Percentiles rank a stretch among this genome's conserved stretches.
These are phyloP conservation scores for Diaporthe sp. DNA, from an alignment of 2,329 filamentous ascomycete genomes.

Conservation along the genomic window DNA sequence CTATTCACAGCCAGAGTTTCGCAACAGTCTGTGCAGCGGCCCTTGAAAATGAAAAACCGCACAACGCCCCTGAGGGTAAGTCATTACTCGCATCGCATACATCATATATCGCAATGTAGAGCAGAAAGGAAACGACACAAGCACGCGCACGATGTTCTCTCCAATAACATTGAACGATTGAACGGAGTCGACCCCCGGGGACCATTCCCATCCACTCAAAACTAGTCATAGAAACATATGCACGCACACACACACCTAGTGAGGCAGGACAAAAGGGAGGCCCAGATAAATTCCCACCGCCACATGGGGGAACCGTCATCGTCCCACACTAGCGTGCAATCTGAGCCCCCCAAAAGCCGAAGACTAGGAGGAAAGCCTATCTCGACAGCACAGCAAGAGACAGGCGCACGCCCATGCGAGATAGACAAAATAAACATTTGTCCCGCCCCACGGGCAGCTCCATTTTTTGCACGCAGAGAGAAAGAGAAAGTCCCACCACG, in stretches of 20 bases:
- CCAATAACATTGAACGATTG: background rate
- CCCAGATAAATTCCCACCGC: conserved; percentile 14
- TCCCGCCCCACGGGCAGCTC: background rate
- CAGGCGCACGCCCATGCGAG: background rate
- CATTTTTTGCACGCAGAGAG: background rate
- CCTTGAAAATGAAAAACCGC: background rate
- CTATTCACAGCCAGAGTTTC: no score
- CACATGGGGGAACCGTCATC: background rate
- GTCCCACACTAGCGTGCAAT: background rate
- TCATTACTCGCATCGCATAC: background rate
- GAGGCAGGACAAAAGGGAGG: background rate
- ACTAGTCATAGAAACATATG: background rate
- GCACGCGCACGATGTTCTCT: no score
- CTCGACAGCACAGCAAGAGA: background rate
- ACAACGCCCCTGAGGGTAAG: background rate
- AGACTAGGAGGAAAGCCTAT: background rate
- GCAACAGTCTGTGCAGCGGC: no score
- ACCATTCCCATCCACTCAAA: background rate
- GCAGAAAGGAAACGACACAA: no score
- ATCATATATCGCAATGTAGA: no score
- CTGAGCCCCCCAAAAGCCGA: background rate
- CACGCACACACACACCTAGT: background rate
- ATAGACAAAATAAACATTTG: background rate
- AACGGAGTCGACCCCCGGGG: background rate
- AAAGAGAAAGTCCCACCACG: background rate